Base-by-base conservation (phyloP, 169 alveolate species). In the Plasmodium relictum region DNA sequence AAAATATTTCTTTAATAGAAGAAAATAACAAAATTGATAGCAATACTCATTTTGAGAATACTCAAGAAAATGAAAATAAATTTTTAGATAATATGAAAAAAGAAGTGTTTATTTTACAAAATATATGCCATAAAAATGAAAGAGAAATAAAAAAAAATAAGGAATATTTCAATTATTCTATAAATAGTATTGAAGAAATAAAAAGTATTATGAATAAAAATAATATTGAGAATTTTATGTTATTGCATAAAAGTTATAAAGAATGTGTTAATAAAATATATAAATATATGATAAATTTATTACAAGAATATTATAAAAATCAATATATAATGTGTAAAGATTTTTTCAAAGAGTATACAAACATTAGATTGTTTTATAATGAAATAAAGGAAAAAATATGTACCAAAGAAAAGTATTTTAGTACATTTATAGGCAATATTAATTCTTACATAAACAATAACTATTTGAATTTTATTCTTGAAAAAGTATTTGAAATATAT, bases 21-120 rank as follows among this genome's bases (percentile, higher is more conserved):
- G 90, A 58, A 3, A 45, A 26, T 7, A 71, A 70, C 56, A 69
- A 3, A 37, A 14, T 5, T 31, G 50, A 37, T 6, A 42, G 26
- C 12, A 26, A 18, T 22, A 42, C 44, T 6, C 12, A 18, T 52
- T 41, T 31, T 56, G 42, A 66, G 26, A n/a, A 26, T 24, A 6
- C 24, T 26, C 31, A 1, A 6, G 50, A 54, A 3, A 41, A 16
- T 16, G 37, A 45, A 12, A 69, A 86, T 50, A 48, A 10, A 22
- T 68, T 80, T 61, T 37, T 80, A 45, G 58, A 45, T 39, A 52
- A 16, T 7, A 86, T 86, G 87, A 63, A 70, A 52, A 65, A 44
- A 20, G 87, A 69, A 6, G n/a, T 86, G 7, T 86, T 86, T 63
- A 86, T 86, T 16, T 63, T 86, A 52, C 92, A 86, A 65, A 50